phyloP scores from a whole-genome alignment of 805 yeast species.

The Dipodascus geniculatus region DNA sequence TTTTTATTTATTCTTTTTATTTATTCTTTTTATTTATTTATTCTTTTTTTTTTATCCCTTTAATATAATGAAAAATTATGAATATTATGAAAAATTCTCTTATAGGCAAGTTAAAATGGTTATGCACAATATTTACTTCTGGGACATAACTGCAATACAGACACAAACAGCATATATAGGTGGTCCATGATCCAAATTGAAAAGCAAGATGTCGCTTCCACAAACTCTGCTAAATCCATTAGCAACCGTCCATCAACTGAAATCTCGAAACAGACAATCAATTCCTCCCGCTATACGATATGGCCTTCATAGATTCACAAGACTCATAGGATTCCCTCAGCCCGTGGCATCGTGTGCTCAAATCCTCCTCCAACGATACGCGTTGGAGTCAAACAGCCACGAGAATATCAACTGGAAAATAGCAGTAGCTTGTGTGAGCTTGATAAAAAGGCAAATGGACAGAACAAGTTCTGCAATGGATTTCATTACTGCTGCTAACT shows the following conservation, averaged over 20 bases:
- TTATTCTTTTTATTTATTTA: no score
- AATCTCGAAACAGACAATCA: not conserved
- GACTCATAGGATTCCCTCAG: not conserved
- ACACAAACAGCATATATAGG: no score
- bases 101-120: no score
- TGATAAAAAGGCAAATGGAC: not conserved
- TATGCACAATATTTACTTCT: no score
- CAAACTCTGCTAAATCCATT: not conserved
- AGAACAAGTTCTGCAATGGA: not conserved
- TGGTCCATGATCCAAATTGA: no score
- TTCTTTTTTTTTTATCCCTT: no score
- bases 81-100: no score
- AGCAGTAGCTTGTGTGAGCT: not conserved
- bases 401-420: not conserved
- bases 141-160: no score
- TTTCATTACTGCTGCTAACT: not conserved
- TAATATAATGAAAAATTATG: not conserved
- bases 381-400: not conserved
- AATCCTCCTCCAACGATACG: not conserved
- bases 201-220: not conserved
- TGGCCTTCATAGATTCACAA: not conserved
- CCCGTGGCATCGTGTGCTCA: not conserved
- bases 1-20: no score
- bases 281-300: not conserved
- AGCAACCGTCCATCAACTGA: not conserved